These are phyloP conservation scores for Penicillium italicum DNA, from an alignment of 2,329 filamentous ascomycete genomes.

Conservation along the genomic window DNA sequence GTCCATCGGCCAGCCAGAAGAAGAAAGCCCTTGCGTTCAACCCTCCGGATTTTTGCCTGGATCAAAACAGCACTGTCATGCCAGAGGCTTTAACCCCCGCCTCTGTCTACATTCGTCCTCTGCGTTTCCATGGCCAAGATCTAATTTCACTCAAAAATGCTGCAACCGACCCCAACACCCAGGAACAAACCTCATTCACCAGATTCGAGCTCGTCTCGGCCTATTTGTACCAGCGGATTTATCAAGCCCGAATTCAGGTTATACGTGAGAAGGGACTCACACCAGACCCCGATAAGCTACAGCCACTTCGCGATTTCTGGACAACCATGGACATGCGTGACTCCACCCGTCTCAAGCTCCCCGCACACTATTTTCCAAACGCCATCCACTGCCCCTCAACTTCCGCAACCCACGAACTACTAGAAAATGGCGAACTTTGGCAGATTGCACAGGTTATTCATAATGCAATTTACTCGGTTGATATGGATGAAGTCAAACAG, in stretches of 20 bases:
- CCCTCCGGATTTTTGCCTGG: not conserved
- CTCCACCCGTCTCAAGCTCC: not conserved
- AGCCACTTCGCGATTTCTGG: not conserved
- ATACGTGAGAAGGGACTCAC: not conserved
- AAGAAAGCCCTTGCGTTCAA: not conserved
- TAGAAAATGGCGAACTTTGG: not conserved
- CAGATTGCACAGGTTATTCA: not conserved
- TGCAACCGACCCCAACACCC: not conserved
- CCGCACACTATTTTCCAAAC: not conserved
- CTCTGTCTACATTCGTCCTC: not conserved
- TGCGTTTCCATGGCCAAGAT: not conserved
- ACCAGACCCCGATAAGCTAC: not conserved
- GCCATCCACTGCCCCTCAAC: not conserved
- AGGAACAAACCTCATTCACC: not conserved
- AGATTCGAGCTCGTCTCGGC: conserved; percentile 4
- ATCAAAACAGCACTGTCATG: not conserved
- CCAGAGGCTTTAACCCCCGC: no score
- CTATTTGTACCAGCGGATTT: not conserved
- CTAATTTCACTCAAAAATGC: not conserved
- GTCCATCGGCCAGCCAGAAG: not conserved
- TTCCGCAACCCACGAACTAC: not conserved
- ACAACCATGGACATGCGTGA: conserved; percentile 1
- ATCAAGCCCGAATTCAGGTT: not conserved
- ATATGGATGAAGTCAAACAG: not conserved
- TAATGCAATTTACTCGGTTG: not conserved